Evolutionary conservation across 2,329 filamentous ascomycete genomes (phyloP).

Genomic region (Aureobasidium lini): DNA sequence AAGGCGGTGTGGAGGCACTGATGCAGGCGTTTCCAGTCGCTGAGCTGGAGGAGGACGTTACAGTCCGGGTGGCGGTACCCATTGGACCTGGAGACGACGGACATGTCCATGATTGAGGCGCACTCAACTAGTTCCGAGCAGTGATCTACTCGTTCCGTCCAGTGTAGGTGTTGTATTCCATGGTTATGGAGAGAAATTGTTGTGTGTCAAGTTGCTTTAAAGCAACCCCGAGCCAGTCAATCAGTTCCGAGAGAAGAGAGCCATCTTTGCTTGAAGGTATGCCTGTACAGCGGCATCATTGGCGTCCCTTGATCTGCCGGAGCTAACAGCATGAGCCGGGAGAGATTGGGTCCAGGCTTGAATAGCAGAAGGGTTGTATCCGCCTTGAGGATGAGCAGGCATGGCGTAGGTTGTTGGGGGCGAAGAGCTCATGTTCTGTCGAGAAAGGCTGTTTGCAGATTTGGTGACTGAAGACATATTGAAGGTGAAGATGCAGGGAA

Average conservation of each 20-base stretch:
- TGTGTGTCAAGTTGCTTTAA: not conserved
- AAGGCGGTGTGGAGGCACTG: no score
- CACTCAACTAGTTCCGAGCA: no score
- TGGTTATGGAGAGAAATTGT: no score
- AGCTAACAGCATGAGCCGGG: not conserved
- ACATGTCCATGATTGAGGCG: no score
- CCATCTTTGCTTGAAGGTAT: constrained; percentile 30
- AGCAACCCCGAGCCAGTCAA: not conserved
- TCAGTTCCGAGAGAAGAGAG: constrained; percentile 23
- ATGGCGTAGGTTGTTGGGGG: not conserved
- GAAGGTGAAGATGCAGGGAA: not conserved
- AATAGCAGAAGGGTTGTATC: constrained; percentile 16
- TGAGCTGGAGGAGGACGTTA: no score
- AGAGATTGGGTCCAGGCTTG: constrained; percentile 16
- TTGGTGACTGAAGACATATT: constrained; percentile 6
- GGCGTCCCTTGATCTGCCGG: not conserved
- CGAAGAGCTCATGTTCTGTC: not conserved
- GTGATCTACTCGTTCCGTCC: no score
- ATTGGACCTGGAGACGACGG: no score
- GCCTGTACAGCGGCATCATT: constrained; percentile 25
- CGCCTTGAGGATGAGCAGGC: not conserved
- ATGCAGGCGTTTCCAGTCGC: no score
- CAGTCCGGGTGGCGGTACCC: no score
- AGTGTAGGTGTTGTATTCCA: no score
- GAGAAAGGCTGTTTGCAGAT: not conserved